Percentiles rank a stretch among this genome's conserved stretches.
Evolutionary conservation across 164 flowering plant species (phyloP).

Genomic region (Santalum album): DNA sequence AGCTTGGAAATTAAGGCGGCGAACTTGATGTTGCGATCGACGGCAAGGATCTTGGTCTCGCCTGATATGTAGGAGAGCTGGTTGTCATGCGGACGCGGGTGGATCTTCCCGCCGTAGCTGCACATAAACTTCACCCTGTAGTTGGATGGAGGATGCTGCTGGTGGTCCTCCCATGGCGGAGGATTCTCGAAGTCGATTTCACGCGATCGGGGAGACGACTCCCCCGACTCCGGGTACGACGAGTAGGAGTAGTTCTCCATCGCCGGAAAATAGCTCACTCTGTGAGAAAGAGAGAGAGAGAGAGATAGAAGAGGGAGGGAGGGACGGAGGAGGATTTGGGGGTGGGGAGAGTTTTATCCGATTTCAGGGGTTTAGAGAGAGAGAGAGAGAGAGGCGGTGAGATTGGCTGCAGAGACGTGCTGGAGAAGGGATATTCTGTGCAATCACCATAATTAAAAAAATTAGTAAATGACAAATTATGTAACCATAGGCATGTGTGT

Average conservation of each 20-base stretch:
- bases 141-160: slow-evolving; percentile 14
- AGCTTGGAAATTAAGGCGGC: slow-evolving; percentile 26
- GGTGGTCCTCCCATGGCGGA: slow-evolving; percentile 42
- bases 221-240: slow-evolving; percentile 49
- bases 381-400: no score
- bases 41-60: slow-evolving; percentile 50
- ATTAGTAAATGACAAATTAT: no score
- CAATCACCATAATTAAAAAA: no score
- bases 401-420: no score
- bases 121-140: slow-evolving; percentile 51
- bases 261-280: background rate
- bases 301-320: background rate
- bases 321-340: background rate
- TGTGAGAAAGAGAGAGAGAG: background rate
- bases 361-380: background rate
- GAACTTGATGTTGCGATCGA: slow-evolving; percentile 36
- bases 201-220: slow-evolving; percentile 52
- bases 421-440: no score
- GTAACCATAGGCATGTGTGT: no score
- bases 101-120: slow-evolving; percentile 60
- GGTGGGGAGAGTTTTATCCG: background rate
- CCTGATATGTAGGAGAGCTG: slow-evolving; percentile 49
- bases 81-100: slow-evolving; percentile 53
- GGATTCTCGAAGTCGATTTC: slow-evolving; percentile 51
- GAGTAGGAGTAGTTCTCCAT: slow-evolving; percentile 44